Evolutionary conservation across 73 alveolate genomes (phyloP).

Genomic region (Tetrahymena thermophila): DNA sequence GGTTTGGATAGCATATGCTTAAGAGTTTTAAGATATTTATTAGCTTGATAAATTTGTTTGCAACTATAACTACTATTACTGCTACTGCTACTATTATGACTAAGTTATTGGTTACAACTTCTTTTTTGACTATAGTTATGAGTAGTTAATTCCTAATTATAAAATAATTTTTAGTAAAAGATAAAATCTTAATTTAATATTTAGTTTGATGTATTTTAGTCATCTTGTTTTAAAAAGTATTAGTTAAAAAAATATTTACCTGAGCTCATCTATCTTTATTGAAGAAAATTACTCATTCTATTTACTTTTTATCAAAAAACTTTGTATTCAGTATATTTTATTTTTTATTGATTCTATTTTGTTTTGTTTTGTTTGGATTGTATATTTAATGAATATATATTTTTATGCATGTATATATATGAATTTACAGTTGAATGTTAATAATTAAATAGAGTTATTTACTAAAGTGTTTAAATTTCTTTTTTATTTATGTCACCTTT

Average conservation of each 20-base stretch:
- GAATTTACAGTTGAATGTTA: background rate
- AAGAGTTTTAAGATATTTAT: background rate
- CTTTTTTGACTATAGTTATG: background rate
- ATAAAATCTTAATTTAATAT: background rate
- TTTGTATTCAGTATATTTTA: background rate
- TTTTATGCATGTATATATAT: too few relatives aligned
- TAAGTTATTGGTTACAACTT: background rate
- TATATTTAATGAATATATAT: background rate
- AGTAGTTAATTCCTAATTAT: background rate
- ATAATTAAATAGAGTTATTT: too few relatives aligned
- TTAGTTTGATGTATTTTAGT: background rate
- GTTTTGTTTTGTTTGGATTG: background rate
- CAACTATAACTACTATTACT: background rate
- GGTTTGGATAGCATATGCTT: background rate
- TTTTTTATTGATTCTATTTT: background rate
- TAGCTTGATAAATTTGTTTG: background rate
- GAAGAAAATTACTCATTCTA: background rate
- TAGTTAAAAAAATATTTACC: background rate
- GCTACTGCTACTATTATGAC: background rate
- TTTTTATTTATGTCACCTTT: background rate
- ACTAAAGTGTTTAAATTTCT: background rate
- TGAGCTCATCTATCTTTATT: background rate
- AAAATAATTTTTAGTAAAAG: background rate
- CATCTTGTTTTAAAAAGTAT: background rate
- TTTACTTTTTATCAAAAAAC: background rate